Evolutionary conservation across 352 stramenopile genomes (phyloP).

Genomic region (Phytophthora macrochlamydospora): DNA sequence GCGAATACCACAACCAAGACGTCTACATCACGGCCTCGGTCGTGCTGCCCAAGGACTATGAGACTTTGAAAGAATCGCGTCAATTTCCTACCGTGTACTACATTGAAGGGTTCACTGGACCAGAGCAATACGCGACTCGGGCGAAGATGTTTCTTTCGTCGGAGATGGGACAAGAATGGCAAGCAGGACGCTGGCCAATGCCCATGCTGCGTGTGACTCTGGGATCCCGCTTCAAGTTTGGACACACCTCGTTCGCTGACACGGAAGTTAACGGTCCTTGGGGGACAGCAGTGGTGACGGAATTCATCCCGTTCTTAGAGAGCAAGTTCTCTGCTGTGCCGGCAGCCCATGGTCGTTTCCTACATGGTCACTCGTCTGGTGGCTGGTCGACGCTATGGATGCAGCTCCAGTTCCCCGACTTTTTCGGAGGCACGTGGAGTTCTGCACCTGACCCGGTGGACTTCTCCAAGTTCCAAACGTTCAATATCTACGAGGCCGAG

Average conservation of each 20-base stretch:
- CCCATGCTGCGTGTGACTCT: constrained; percentile 79
- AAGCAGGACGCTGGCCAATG: constrained; percentile 52
- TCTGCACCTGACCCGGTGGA: constrained; percentile 74
- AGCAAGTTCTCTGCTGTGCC: constrained; percentile 48
- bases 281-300: constrained; percentile 65
- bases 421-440: constrained; percentile 84
- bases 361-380: constrained; percentile 78
- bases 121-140: constrained; percentile 65
- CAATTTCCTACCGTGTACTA: constrained; percentile 77
- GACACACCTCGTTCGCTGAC: constrained; percentile 80
- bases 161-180: constrained; percentile 66
- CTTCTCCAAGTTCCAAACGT: constrained; percentile 68
- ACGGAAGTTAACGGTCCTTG: constrained; percentile 68
- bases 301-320: constrained; percentile 77
- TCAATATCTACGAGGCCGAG: constrained; percentile 72
- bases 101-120: constrained; percentile 79
- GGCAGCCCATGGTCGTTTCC: constrained; percentile 45
- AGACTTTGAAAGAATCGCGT: constrained; percentile 21
- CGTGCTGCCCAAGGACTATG: constrained; percentile 66
- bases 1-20: constrained; percentile 67
- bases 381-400: constrained; percentile 77
- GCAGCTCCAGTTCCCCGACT: constrained; percentile 71
- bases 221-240: constrained; percentile 76
- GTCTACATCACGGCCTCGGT: constrained; percentile 74
- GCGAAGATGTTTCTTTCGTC: constrained; percentile 65